A percentile compares a stretch with the other conserved stretches of the same genome.
phyloP scores from a whole-genome alignment of 1,284 basidiomycete species.

The Marasmius oreades region DNA sequence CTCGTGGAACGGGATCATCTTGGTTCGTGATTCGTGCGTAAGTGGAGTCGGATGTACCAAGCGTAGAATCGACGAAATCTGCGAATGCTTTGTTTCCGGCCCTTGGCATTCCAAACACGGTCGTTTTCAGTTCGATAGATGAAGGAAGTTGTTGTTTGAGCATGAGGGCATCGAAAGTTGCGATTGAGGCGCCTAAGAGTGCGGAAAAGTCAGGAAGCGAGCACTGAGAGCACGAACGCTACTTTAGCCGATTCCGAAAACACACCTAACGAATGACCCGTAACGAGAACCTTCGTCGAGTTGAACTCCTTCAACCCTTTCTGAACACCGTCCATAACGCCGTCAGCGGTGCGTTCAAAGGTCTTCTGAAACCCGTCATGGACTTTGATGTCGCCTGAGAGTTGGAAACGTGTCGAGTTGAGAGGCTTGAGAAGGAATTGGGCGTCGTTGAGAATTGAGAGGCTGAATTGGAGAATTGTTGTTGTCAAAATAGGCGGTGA shows the following conservation, averaged over 20 bases:
- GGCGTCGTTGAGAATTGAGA: conserved; percentile 42
- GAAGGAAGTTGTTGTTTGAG: conserved; percentile 35
- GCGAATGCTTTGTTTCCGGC: conserved; percentile 43
- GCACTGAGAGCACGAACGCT: conserved; percentile 11
- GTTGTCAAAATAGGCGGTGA: not conserved
- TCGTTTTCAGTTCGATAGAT: conserved; percentile 31
- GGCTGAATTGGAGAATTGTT: too few species aligned
- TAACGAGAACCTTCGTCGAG: conserved; percentile 35
- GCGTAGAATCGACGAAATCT: conserved; percentile 36
- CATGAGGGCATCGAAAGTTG: conserved; percentile 40
- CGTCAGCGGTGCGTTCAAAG: conserved; percentile 40
- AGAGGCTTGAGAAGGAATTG: conserved; percentile 33
- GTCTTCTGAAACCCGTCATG: conserved; percentile 45
- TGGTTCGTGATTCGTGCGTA: conserved; percentile 32
- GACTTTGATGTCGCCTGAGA: conserved; percentile 26
- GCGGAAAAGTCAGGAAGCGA: conserved; percentile 12
- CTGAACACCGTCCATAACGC: conserved; percentile 35
- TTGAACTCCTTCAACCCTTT: conserved; percentile 30
- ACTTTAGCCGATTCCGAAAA: not conserved
- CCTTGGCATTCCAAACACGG: conserved; percentile 42
- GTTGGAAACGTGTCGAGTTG: conserved; percentile 37
- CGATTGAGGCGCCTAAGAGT: conserved; percentile 38
- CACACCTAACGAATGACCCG: conserved; percentile 37
- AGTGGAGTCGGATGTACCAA: conserved; percentile 23
- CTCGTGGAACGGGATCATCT: conserved; percentile 34